Evolutionary conservation across 2,329 filamentous ascomycete species (phyloP).

Genomic region (Ascochyta rabiei): DNA sequence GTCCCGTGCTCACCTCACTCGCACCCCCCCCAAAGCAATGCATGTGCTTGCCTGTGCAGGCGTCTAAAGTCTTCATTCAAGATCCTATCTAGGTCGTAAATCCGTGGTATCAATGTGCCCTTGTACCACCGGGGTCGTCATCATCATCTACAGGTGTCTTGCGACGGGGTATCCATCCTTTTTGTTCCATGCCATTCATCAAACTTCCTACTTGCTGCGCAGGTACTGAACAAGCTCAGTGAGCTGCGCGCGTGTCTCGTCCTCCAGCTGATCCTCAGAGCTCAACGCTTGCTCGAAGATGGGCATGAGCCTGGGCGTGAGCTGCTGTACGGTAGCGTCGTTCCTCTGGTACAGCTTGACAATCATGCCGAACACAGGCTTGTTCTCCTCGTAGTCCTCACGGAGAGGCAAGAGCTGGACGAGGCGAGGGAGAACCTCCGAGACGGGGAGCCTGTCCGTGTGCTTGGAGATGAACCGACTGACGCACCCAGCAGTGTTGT

Average conservation of each 20-base stretch:
- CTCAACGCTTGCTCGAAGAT: constrained; percentile 76
- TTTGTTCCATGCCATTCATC: constrained; percentile 24
- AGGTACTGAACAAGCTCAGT: constrained; percentile 66
- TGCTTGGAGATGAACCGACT: constrained; percentile 91
- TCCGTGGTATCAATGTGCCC: constrained; percentile 27
- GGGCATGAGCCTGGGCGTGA: constrained; percentile 72
- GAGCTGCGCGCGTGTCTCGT: constrained; percentile 71
- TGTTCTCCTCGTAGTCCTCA: constrained; percentile 96
- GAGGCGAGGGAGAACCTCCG: constrained; percentile 80
- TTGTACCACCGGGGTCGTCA: constrained; percentile 18
- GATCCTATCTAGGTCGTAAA: constrained; percentile 30
- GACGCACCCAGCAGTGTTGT: constrained; percentile 92
- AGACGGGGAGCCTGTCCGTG: constrained; percentile 79
- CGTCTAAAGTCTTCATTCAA: constrained; percentile 18
- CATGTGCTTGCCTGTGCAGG: constrained; percentile 5
- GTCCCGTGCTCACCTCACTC: background rate
- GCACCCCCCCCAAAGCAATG: background rate
- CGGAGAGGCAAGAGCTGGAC: constrained; percentile 82
- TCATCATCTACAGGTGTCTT: constrained; percentile 31
- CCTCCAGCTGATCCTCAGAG: constrained; percentile 76
- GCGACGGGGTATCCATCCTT: constrained; percentile 34
- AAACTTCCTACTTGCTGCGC: constrained; percentile 46
- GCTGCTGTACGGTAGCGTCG: constrained; percentile 71
- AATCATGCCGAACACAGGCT: constrained; percentile 89
- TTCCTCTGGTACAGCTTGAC: constrained; percentile 78